Conservation (phyloP, 805 yeast genomes). For the Zygotorulaspora danielsina region DNA sequence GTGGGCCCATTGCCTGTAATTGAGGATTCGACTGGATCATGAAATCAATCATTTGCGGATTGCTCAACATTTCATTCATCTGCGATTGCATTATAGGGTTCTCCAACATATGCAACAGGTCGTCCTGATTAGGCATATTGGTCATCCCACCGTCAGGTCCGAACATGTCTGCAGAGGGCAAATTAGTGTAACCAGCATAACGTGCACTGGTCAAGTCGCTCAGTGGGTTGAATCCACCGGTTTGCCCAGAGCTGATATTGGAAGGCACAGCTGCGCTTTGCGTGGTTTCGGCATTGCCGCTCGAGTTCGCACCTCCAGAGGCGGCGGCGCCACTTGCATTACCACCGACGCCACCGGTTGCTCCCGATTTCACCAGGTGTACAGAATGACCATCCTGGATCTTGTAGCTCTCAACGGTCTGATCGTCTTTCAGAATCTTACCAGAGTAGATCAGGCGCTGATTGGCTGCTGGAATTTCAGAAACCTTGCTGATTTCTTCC, state of each 20-base stretch:
- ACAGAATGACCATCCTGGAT: constrained; percentile 82
- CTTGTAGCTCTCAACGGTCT: constrained; percentile 69
- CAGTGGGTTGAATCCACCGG: constrained; percentile 82
- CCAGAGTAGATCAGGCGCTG: constrained; percentile 94
- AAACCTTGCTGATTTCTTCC: constrained; percentile 51
- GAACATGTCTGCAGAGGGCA: constrained; percentile 84
- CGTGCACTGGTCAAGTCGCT: constrained; percentile 93
- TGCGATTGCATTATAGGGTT: constrained; percentile 78
- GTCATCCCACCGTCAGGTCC: constrained; percentile 92
- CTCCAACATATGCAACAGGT: constrained; percentile 68
- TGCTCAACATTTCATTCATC: constrained; percentile 74
- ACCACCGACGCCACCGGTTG: constrained; percentile 26
- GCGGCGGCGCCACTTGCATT: constrained; percentile 28
- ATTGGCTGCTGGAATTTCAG: constrained; percentile 67
- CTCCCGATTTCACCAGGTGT: constrained; percentile 84
- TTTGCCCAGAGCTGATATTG: constrained; percentile 75
- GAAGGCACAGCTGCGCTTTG: constrained; percentile 49
- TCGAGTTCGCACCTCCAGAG: constrained; percentile 12
- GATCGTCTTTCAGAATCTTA: constrained; percentile 81
- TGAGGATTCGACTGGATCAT: constrained; percentile 81
- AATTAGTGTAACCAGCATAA: constrained; percentile 81
- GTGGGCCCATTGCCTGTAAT: constrained; percentile 82
- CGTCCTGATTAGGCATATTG: constrained; percentile 62
- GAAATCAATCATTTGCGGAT: constrained; percentile 84
- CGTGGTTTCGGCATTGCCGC: constrained; percentile 22